Conservation (phyloP, 2,329 filamentous ascomycete species). For the Xylaria sp. region DNA sequence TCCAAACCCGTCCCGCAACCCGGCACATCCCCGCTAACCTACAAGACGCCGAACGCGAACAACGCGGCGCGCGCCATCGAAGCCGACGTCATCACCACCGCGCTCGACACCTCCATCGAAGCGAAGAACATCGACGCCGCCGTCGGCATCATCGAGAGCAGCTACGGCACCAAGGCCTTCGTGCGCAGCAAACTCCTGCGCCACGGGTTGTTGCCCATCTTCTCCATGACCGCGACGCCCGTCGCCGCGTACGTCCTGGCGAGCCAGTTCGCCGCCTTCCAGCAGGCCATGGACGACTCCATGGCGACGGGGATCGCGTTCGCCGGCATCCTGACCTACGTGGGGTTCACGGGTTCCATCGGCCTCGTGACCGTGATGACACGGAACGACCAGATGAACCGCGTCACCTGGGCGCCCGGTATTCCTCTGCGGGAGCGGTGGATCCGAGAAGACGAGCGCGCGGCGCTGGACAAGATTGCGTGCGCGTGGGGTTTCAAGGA, state of each 20-base stretch:
- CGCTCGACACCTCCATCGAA: constrained; percentile 73
- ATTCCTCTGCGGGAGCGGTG: constrained; percentile 76
- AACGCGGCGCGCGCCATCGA: constrained; percentile 67
- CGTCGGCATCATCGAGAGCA: constrained; percentile 66
- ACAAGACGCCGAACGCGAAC: constrained; percentile 60
- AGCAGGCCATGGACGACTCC: constrained; percentile 69
- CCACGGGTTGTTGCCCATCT: constrained; percentile 55
- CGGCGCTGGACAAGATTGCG: constrained; percentile 78
- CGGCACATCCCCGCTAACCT: constrained; percentile 54
- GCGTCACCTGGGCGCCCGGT: constrained; percentile 84
- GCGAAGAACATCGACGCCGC: constrained; percentile 72
- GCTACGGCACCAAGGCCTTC: constrained; percentile 63
- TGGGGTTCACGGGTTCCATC: constrained; percentile 72
- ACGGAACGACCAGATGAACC: constrained; percentile 88
- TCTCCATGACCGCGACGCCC: constrained; percentile 54
- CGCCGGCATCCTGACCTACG: constrained; percentile 75
- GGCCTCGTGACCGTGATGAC: constrained; percentile 82
- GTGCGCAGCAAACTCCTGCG: constrained; percentile 61
- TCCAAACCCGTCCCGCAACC: constrained; percentile 69
- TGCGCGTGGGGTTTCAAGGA: constrained; percentile 90
- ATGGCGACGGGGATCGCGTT: constrained; percentile 75
- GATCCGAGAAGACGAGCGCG: constrained; percentile 84
- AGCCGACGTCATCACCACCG: constrained; percentile 61
- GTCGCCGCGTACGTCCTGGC: constrained; percentile 66
- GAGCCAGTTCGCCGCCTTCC: constrained; percentile 58